Evolutionary conservation across 2,329 filamentous ascomycete genomes (phyloP).

Genomic region (Bimuria novae-zelandiae): DNA sequence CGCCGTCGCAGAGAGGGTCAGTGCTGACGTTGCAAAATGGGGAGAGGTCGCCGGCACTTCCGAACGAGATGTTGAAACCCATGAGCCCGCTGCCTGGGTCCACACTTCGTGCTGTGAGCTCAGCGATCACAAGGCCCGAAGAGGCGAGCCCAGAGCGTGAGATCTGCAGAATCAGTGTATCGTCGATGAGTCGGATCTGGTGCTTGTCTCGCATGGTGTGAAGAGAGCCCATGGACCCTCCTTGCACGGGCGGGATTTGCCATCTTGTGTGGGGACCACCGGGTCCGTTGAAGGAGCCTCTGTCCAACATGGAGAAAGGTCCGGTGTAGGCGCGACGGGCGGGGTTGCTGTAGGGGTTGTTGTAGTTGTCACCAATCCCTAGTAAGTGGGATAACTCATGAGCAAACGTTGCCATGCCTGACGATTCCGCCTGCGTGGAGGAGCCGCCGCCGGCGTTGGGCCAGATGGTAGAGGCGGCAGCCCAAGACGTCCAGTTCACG

Average conservation of each 20-base stretch:
- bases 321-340: constrained; percentile 56
- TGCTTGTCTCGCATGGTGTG: constrained; percentile 61
- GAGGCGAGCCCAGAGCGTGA: constrained; percentile 49
- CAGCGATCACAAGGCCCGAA: constrained; percentile 52
- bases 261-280: constrained; percentile 59
- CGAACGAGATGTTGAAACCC: constrained; percentile 55
- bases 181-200: constrained; percentile 55
- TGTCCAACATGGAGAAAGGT: constrained; percentile 58
- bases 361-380: constrained; percentile 57
- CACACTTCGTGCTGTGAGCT: constrained; percentile 55
- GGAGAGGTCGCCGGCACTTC: constrained; percentile 48
- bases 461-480: constrained; percentile 57
- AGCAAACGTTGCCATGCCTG: constrained; percentile 58
- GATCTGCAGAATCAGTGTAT: constrained; percentile 52
- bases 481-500: constrained; percentile 60
- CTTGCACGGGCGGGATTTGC: constrained; percentile 57
- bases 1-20: constrained; percentile 57
- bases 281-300: constrained; percentile 59
- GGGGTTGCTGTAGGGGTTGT: constrained; percentile 57
- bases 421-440: constrained; percentile 59
- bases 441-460: constrained; percentile 59
- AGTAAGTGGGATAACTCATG: constrained; percentile 60
- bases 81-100: constrained; percentile 49
- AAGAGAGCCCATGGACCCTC: constrained; percentile 56
- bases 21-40: constrained; percentile 48